These are phyloP conservation scores for Phytopythium oedochilum DNA, from an alignment of 352 stramenopile genomes.

Conservation along the genomic window DNA sequence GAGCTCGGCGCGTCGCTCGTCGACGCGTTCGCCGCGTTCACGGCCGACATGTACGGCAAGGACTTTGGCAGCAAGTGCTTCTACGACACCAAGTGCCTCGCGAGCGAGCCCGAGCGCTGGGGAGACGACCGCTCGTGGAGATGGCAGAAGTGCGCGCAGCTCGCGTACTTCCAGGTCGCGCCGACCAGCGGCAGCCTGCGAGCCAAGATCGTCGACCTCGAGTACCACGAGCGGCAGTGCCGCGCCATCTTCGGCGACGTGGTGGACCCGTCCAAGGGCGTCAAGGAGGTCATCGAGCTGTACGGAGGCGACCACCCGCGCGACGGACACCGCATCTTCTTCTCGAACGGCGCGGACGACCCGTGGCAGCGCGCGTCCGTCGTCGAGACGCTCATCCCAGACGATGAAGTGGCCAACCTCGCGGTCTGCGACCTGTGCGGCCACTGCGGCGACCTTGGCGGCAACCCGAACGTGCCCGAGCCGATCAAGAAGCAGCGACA, in stretches of 20 bases:
- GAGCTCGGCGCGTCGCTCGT: slow-evolving; percentile 48
- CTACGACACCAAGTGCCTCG: slow-evolving; percentile 77
- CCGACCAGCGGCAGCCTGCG: slow-evolving; percentile 55
- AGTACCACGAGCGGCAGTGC: slow-evolving; percentile 83
- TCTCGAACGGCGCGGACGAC: slow-evolving; percentile 79
- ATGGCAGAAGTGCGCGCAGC: slow-evolving; percentile 84
- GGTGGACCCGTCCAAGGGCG: slow-evolving; percentile 50
- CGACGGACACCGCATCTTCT: slow-evolving; percentile 75
- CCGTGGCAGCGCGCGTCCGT: slow-evolving; percentile 84
- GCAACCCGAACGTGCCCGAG: slow-evolving; percentile 37
- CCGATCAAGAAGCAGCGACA: slow-evolving; percentile 64
- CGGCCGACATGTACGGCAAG: slow-evolving; percentile 68
- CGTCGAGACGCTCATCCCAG: slow-evolving; percentile 33
- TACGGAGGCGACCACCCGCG: slow-evolving; percentile 72
- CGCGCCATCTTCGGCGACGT: slow-evolving; percentile 61
- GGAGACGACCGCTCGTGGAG: slow-evolving; percentile 79
- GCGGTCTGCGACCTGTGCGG: slow-evolving; percentile 78
- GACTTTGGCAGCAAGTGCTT: slow-evolving; percentile 79
- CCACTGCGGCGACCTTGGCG: slow-evolving; percentile 72
- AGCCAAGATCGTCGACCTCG: slow-evolving; percentile 56
- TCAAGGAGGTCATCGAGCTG: slow-evolving; percentile 54
- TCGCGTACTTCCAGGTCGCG: slow-evolving; percentile 86
- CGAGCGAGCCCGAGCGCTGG: slow-evolving; percentile 44
- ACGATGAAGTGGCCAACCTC: slow-evolving; percentile 60
- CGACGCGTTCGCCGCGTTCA: slow-evolving; percentile 77